These are phyloP conservation scores for Colletotrichum orbiculare DNA, from an alignment of 2,329 filamentous ascomycete genomes.

Conservation along the genomic window DNA sequence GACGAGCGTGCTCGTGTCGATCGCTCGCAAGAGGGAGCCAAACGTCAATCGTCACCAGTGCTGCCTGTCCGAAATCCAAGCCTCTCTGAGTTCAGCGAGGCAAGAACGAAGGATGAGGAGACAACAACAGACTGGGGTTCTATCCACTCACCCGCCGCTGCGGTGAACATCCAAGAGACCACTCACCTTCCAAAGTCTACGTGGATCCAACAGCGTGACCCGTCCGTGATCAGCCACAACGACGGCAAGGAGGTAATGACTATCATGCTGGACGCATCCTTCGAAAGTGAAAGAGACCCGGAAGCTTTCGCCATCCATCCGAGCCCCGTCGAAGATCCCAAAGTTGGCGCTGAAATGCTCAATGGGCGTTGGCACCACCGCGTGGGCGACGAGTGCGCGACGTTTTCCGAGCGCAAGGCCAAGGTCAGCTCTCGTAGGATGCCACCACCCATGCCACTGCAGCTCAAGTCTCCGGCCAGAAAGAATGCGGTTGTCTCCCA, in stretches of 20 bases:
- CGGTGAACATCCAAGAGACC: conserved; percentile 56
- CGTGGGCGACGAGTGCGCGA: conserved; percentile 67
- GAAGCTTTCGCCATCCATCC: conserved; percentile 23
- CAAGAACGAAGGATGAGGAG: conserved; percentile 52
- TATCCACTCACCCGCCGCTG: conserved; percentile 59
- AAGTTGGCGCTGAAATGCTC: conserved; percentile 27
- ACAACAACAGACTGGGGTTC: conserved; percentile 60
- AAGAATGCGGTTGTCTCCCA: conserved; percentile 57
- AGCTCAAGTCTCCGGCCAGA: conserved; percentile 55
- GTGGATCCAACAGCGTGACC: conserved; percentile 48
- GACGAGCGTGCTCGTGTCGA: conserved; percentile 9
- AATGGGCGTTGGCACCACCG: conserved; percentile 62
- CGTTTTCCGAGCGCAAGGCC: conserved; percentile 66
- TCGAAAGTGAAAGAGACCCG: conserved; percentile 39
- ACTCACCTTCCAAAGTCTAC: conserved; percentile 54
- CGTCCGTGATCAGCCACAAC: conserved; percentile 36
- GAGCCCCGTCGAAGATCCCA: conserved; percentile 40
- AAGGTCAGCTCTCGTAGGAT: conserved; percentile 60
- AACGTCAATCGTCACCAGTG: conserved; percentile 63
- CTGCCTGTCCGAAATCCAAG: conserved; percentile 53
- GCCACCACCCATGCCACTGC: conserved; percentile 66
- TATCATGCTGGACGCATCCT: conserved; percentile 55
- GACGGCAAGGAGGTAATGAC: conserved; percentile 53
- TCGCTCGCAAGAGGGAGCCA: conserved; percentile 44
- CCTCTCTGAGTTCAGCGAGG: conserved; percentile 49